Conservation (phyloP, 1,284 basidiomycete genomes). For the Mycena citricolor region DNA sequence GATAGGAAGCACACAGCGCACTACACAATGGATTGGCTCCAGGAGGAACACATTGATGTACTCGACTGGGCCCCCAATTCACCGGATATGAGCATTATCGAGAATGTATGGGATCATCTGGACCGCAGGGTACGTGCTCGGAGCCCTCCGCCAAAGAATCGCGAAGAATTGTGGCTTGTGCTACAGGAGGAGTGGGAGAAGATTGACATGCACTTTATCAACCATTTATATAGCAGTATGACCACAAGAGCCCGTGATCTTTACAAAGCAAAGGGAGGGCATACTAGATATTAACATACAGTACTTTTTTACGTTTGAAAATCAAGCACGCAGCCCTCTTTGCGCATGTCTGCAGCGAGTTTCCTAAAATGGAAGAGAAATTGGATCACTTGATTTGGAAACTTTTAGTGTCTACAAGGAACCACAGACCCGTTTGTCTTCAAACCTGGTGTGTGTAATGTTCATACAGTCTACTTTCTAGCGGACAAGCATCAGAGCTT, state of each 20-base stretch:
- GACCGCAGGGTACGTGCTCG: slow-evolving; percentile 17
- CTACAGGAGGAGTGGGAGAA: neutral
- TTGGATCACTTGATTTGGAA: too few species aligned
- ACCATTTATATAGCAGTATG: neutral
- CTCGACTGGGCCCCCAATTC: slow-evolving; percentile 32
- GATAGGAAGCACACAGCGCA: slow-evolving; percentile 31
- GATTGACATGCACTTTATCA: slow-evolving; percentile 2
- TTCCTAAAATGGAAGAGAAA: too few species aligned
- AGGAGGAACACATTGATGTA: slow-evolving; percentile 25
- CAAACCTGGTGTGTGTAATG: too few species aligned
- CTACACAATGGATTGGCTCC: slow-evolving; percentile 26
- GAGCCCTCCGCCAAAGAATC: slow-evolving; percentile 1
- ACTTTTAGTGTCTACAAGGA: too few species aligned
- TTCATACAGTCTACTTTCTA: too few species aligned
- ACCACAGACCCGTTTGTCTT: too few species aligned
- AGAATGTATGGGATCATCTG: slow-evolving; percentile 31
- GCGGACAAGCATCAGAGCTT: too few species aligned
- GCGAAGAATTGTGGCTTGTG: neutral
- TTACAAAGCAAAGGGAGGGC: neutral
- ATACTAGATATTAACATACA: too few species aligned
- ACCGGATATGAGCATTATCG: slow-evolving; percentile 34
- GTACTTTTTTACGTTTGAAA: too few species aligned
- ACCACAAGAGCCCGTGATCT: neutral
- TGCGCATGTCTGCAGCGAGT: too few species aligned
- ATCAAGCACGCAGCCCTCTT: too few species aligned